These are phyloP conservation scores for Podaxis carcinomalis DNA, from an alignment of 768 basidiomycete genomes.

Conservation along the genomic window DNA sequence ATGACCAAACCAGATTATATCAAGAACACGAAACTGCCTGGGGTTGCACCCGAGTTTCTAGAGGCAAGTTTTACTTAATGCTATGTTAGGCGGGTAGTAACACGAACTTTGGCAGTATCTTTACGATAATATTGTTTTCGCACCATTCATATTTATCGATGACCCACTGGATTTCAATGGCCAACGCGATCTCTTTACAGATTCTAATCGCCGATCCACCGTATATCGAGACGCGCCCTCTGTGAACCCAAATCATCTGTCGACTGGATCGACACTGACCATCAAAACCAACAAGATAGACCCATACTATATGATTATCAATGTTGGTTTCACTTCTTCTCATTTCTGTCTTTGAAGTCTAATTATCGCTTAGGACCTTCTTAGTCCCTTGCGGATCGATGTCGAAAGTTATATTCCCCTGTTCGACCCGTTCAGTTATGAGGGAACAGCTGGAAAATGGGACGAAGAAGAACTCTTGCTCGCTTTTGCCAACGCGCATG, in stretches of 20 bases:
- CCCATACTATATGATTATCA: constrained; percentile 86
- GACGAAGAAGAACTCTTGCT: constrained; percentile 61
- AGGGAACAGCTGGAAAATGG: constrained; percentile 65
- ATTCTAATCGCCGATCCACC: constrained; percentile 38
- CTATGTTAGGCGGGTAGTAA: neutral
- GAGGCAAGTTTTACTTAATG: constrained; percentile 52
- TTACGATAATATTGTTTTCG: constrained; percentile 94
- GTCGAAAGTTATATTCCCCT: constrained; percentile 54
- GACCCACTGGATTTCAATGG: constrained; percentile 74
- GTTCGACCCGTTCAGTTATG: constrained; percentile 62
- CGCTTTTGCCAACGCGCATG: constrained; percentile 56
- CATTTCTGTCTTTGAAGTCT: constrained; percentile 1
- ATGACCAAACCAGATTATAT: constrained; percentile 96
- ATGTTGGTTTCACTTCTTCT: constrained; percentile 40
- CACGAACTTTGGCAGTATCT: constrained; percentile 57
- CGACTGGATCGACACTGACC: constrained; percentile 26
- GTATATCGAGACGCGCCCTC: constrained; percentile 18
- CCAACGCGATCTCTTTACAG: constrained; percentile 42
- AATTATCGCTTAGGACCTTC: constrained; percentile 44
- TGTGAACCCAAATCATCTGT: constrained; percentile 15
- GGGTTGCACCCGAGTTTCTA: constrained; percentile 76
- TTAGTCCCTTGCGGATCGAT: constrained; percentile 66
- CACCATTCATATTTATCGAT: constrained; percentile 95
- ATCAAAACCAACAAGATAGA: constrained; percentile 73
- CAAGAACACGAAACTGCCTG: constrained; percentile 86